A percentile compares a stretch with the other conserved stretches of the same genome.
Conservation (phyloP, 768 basidiomycete genomes). For the Coprinopsis strossmayeri region DNA sequence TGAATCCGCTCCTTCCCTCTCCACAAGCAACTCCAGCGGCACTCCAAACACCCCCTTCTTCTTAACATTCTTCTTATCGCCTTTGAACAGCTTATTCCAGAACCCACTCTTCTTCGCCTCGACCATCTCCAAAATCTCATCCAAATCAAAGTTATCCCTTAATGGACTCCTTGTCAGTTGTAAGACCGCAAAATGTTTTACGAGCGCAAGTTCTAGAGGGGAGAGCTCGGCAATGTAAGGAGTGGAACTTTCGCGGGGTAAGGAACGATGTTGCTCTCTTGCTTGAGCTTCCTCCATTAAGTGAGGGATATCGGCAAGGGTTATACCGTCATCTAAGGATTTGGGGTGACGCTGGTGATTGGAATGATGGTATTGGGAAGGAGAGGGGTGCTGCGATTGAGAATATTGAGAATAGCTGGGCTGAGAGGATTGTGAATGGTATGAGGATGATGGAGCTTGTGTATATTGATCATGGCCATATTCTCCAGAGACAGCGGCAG, state of each 20-base stretch:
- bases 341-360: conserved; percentile 22
- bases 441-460: conserved; percentile 4
- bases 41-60: conserved; percentile 94
- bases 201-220: conserved; percentile 79
- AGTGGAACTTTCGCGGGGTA: conserved; percentile 70
- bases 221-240: conserved; percentile 83
- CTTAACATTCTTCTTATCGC: conserved; percentile 86
- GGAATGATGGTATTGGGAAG: conserved; percentile 22
- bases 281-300: conserved; percentile 90
- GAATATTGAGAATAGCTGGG: conserved; percentile 17
- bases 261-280: conserved; percentile 77
- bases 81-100: conserved; percentile 92
- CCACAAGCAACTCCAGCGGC: conserved; percentile 88
- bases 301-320: conserved; percentile 91
- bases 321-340: conserved; percentile 71
- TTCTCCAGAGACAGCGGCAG: background rate
- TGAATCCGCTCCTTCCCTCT: conserved; percentile 94
- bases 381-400: conserved; percentile 16
- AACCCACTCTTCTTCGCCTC: conserved; percentile 91
- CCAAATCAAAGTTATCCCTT: conserved; percentile 79
- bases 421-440: conserved; percentile 14
- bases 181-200: conserved; percentile 87
- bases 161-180: conserved; percentile 73
- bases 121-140: conserved; percentile 89
- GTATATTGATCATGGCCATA: background rate